These are phyloP conservation scores for Aspergillus sp. DNA, from an alignment of 2,329 filamentous ascomycete species.

Conservation along the genomic window DNA sequence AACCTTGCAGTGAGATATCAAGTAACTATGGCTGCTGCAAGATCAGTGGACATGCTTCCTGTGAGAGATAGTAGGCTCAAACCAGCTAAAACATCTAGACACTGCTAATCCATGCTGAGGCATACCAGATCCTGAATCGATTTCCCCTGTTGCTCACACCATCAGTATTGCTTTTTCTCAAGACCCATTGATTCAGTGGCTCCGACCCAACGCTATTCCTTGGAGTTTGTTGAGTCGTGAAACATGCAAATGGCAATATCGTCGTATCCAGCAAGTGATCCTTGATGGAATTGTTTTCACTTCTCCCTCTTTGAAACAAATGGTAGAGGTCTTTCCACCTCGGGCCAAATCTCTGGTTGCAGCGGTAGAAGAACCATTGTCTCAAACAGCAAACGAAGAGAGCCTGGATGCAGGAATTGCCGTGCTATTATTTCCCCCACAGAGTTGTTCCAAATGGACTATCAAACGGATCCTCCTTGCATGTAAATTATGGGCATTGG, in stretches of 20 bases:
- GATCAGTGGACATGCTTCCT: too few relatives aligned
- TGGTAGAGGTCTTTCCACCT: constrained; percentile 5
- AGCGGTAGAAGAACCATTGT: neutral
- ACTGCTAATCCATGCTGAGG: too few relatives aligned
- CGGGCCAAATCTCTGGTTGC: neutral
- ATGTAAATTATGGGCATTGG: constrained; percentile 13
- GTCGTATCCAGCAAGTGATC: constrained; percentile 17
- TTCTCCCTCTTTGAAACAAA: constrained; percentile 5
- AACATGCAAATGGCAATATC: constrained; percentile 17
- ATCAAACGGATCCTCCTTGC: constrained; percentile 2
- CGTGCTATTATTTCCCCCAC: constrained; percentile 16
- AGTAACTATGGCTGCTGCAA: too few relatives aligned
- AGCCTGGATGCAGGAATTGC: constrained; percentile 12
- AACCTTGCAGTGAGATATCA: too few relatives aligned
- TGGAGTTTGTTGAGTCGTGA: constrained; percentile 6
- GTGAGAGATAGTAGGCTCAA: too few relatives aligned
- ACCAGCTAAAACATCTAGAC: too few relatives aligned
- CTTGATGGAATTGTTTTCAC: constrained; percentile 14
- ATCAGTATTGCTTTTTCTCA: constrained; percentile 18
- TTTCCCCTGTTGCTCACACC: constrained; percentile 13
- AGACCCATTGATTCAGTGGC: constrained; percentile 21
- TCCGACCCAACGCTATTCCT: constrained; percentile 13
- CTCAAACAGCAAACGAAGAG: neutral
- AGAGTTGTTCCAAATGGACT: constrained; percentile 8
- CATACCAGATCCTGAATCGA: neutral